Evolutionary conservation across 2,329 filamentous ascomycete genomes (phyloP).

Genomic region (Tricladium varicosporioides): DNA sequence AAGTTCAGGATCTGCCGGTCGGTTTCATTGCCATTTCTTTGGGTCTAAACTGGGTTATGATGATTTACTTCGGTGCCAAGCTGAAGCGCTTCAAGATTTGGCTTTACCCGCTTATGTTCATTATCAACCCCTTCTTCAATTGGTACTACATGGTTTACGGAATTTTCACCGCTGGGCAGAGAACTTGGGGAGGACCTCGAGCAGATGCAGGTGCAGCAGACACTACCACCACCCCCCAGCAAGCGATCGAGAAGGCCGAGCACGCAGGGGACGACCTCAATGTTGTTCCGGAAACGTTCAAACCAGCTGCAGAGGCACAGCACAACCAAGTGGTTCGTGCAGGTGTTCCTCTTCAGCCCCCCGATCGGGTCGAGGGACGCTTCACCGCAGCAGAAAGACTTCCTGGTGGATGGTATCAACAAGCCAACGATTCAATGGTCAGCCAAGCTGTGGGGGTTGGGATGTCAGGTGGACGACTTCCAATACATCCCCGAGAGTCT

Average conservation of each 20-base stretch:
- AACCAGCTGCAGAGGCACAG: constrained; percentile 53
- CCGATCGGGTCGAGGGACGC: constrained; percentile 71
- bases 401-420: constrained; percentile 66
- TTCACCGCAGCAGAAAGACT: constrained; percentile 71
- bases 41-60: constrained; percentile 89
- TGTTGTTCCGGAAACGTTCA: constrained; percentile 83
- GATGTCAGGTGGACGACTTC: constrained; percentile 21
- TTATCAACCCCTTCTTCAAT: constrained; percentile 95
- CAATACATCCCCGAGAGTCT: constrained; percentile 58
- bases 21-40: constrained; percentile 93
- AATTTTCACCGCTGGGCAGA: constrained; percentile 89
- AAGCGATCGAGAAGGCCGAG: constrained; percentile 81
- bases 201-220: constrained; percentile 85
- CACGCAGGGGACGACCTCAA: constrained; percentile 84
- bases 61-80: constrained; percentile 92
- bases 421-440: constrained; percentile 65
- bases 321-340: constrained; percentile 44
- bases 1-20: constrained; percentile 75
- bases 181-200: constrained; percentile 93
- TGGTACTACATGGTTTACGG: constrained; percentile 97
- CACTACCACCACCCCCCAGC: constrained; percentile 68
- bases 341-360: constrained; percentile 66
- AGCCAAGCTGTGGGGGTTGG: constrained; percentile 47
- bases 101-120: constrained; percentile 93
- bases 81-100: constrained; percentile 89